A percentile compares a stretch with the other conserved stretches of the same genome.
phyloP scores from a whole-genome alignment of 345 rosid genomes.

The Salix purpurea region DNA sequence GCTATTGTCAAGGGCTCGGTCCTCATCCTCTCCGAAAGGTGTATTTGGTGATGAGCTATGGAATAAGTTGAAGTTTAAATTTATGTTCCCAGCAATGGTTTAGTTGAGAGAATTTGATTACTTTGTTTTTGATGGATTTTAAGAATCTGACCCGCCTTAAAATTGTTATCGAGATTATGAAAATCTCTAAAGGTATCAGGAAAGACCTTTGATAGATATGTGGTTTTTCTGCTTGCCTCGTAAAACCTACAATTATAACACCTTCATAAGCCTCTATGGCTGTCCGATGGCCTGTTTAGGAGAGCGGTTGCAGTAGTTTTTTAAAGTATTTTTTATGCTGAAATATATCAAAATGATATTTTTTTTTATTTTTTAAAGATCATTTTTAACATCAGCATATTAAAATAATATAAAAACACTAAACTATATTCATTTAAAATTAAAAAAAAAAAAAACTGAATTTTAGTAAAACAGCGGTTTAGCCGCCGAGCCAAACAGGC shows the following conservation, averaged over 20 bases:
- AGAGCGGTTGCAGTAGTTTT: too few relatives aligned
- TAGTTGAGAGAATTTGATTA: conserved; percentile 2
- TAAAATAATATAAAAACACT: too few relatives aligned
- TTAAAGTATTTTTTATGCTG: too few relatives aligned
- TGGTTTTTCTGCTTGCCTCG: not conserved
- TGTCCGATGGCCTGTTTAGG: too few relatives aligned
- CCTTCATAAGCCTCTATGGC: too few relatives aligned
- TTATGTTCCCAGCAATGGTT: not conserved
- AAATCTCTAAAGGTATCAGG: conserved; percentile 19
- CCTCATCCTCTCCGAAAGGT: conserved; percentile 3
- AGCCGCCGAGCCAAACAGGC: too few relatives aligned
- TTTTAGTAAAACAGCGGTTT: too few relatives aligned
- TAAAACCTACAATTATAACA: not conserved
- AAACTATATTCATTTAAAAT: too few relatives aligned
- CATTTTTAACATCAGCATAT: too few relatives aligned
- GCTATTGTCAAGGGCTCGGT: conserved; percentile 6
- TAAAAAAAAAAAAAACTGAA: too few relatives aligned
- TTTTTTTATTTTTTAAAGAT: too few relatives aligned
- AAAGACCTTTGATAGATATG: not conserved
- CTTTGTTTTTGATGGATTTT: conserved; percentile 6
- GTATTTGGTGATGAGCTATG: conserved; percentile 12
- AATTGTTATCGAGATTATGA: not conserved
- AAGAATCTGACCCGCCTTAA: not conserved
- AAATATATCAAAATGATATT: too few relatives aligned
- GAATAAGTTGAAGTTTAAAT: conserved; percentile 20